Conservation (phyloP, 331 rosid species). For the Pyrus hybrid region DNA sequence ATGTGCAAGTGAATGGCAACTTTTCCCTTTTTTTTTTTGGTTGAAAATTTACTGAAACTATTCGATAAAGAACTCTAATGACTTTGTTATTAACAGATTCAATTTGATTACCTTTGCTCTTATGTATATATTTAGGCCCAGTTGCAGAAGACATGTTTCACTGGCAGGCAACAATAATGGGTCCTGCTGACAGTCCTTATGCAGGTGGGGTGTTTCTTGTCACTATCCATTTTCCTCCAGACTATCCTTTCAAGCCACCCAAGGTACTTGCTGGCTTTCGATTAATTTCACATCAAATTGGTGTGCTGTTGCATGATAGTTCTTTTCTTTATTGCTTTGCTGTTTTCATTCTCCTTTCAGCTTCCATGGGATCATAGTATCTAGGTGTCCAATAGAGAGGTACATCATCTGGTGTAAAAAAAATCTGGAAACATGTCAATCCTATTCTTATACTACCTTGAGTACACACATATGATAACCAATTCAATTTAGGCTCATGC, state of each 20-base stretch:
- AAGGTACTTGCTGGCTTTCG: conserved; percentile 20
- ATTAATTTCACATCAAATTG: not conserved
- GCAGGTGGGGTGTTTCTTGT: no score
- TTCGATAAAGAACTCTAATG: not conserved
- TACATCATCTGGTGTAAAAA: no score
- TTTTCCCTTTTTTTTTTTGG: no score
- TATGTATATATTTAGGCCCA: conserved; percentile 18
- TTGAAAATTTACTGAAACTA: not conserved
- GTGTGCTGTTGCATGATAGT: not conserved
- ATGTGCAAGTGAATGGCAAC: not conserved
- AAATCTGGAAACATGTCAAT: no score
- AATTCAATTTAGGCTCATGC: no score
- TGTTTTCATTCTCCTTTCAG: no score
- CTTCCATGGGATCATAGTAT: no score
- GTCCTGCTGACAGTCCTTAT: conserved; percentile 32
- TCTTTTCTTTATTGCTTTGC: not conserved
- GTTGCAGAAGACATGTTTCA: conserved; percentile 31
- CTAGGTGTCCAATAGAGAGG: not conserved
- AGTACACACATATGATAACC: no score
- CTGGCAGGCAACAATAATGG: conserved; percentile 23
- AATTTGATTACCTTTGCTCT: not conserved
- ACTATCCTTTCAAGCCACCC: conserved; percentile 16
- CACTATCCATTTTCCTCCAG: no score
- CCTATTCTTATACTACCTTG: no score
- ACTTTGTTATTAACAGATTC: not conserved